A percentile compares a stretch with the other conserved stretches of the same genome.
Evolutionary conservation across 495 filamentous ascomycete genomes (phyloP).

Genomic region (Penicillium coprophilum): DNA sequence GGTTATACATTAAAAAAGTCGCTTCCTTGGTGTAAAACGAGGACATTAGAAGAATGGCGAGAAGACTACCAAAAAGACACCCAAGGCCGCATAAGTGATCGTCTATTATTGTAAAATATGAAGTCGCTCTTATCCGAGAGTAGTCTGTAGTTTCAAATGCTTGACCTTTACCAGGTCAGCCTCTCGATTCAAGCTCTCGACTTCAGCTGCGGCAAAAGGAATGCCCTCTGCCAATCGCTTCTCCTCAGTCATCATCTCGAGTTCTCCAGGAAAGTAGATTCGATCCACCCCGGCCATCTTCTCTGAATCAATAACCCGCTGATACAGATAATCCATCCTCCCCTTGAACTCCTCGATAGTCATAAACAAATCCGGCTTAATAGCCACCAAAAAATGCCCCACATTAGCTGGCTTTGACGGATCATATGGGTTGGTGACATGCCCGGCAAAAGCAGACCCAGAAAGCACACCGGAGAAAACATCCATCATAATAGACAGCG

Average conservation of each 20-base stretch:
- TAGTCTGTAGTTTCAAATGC: conserved; percentile 21
- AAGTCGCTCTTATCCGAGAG: not conserved
- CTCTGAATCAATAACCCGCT: conserved; percentile 60
- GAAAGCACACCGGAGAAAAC: conserved; percentile 76
- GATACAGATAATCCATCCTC: conserved; percentile 70
- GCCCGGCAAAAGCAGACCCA: conserved; percentile 68
- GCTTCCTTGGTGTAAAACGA: too few relatives aligned
- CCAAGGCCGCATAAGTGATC: too few relatives aligned
- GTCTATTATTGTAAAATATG: too few relatives aligned
- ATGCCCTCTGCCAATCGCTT: conserved; percentile 59
- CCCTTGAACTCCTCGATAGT: conserved; percentile 63
- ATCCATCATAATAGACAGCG: conserved; percentile 78
- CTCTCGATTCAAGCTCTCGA: conserved; percentile 66
- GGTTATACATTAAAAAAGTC: too few relatives aligned
- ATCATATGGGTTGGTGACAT: conserved; percentile 73
- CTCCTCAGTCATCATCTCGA: conserved; percentile 63
- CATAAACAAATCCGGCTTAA: conserved; percentile 78
- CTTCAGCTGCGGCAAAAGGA: conserved; percentile 62
- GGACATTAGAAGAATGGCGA: too few relatives aligned
- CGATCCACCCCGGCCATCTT: conserved; percentile 69
- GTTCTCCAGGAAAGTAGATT: conserved; percentile 78
- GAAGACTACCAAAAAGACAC: too few relatives aligned
- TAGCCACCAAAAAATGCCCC: conserved; percentile 72
- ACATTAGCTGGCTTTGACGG: conserved; percentile 65
- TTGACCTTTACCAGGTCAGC: conserved; percentile 54